Evolutionary conservation across 2,329 filamentous ascomycete genomes (phyloP).

Genomic region (Clonostachys solani): DNA sequence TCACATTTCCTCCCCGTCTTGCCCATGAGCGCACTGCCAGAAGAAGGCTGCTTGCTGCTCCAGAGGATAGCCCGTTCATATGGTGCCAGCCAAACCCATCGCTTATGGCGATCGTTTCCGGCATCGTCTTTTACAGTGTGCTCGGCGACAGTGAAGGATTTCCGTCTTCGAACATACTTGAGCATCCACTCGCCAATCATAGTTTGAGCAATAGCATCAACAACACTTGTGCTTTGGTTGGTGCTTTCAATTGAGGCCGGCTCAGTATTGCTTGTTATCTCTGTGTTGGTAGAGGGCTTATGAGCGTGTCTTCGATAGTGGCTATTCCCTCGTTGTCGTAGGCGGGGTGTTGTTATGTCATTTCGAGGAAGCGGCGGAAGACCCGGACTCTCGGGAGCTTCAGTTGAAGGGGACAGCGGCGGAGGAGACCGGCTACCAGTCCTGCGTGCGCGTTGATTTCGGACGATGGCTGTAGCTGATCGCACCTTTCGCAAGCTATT

Average conservation of each 20-base stretch:
- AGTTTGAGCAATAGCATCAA: conserved; percentile 94
- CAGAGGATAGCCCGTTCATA: conserved; percentile 96
- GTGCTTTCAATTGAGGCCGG: conserved; percentile 45
- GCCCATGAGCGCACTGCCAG: conserved; percentile 81
- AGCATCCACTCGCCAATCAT: conserved; percentile 99
- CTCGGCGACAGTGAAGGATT: conserved; percentile 81
- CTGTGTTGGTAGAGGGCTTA: conserved; percentile 58
- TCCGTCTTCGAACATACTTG: conserved; percentile 83
- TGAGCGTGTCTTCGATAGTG: conserved; percentile 45
- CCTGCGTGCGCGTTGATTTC: conserved; percentile 43
- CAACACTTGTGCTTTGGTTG: conserved; percentile 71
- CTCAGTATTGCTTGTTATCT: conserved; percentile 39
- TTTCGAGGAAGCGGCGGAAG: conserved; percentile 72
- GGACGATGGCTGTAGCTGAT: conserved; percentile 71
- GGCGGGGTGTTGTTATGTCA: conserved; percentile 61
- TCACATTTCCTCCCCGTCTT: conserved; percentile 93
- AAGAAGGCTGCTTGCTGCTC: conserved; percentile 95
- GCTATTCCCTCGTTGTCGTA: conserved; percentile 30
- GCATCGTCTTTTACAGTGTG: conserved; percentile 63
- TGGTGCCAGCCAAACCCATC: conserved; percentile 98
- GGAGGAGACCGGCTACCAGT: conserved; percentile 58
- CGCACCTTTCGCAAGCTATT: conserved; percentile 77
- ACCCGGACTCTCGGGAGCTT: conserved; percentile 63
- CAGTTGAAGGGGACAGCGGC: conserved; percentile 63
- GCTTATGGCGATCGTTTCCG: conserved; percentile 79